Conservation (phyloP, 257 asterid species). For the Forsythia viridissima region DNA sequence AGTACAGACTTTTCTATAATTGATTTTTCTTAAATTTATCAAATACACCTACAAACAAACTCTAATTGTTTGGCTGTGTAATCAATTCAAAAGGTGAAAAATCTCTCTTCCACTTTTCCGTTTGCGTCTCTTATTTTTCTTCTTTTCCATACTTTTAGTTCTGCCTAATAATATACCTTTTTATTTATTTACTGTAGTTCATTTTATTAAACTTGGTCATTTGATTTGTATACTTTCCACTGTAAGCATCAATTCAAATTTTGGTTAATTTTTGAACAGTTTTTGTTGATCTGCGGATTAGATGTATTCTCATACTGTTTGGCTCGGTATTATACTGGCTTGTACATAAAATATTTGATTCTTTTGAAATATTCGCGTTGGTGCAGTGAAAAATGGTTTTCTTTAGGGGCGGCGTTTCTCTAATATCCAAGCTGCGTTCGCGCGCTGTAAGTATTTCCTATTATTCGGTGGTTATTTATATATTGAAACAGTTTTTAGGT, state of each 20-base stretch:
- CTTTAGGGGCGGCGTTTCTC: conserved; percentile 13
- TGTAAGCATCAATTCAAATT: conserved; percentile 1
- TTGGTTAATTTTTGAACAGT: background rate
- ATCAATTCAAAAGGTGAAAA: too few species aligned
- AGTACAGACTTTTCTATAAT: too few species aligned
- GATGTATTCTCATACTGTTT: background rate
- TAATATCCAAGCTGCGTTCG: conserved; percentile 27
- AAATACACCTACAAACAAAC: too few species aligned
- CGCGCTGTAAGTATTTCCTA: conserved; percentile 1
- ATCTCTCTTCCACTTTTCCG: background rate
- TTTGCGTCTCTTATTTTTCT: background rate
- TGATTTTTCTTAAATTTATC: too few species aligned
- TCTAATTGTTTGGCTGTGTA: too few species aligned
- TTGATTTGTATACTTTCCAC: background rate
- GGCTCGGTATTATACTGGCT: background rate
- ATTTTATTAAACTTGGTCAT: background rate
- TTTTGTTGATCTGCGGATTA: conserved; percentile 4
- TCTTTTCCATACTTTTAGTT: background rate
- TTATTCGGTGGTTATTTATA: background rate
- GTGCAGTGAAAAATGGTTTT: conserved; percentile 19
- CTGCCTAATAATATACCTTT: background rate
- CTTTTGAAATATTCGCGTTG: background rate
- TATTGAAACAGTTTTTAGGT: background rate
- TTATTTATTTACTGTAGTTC: background rate
- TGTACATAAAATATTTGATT: conserved; percentile 5